Evolutionary conservation across 1,284 basidiomycete species (phyloP), one percentile per base, ranked within the genome.

Genomic region (Irpex sp.): DNA sequence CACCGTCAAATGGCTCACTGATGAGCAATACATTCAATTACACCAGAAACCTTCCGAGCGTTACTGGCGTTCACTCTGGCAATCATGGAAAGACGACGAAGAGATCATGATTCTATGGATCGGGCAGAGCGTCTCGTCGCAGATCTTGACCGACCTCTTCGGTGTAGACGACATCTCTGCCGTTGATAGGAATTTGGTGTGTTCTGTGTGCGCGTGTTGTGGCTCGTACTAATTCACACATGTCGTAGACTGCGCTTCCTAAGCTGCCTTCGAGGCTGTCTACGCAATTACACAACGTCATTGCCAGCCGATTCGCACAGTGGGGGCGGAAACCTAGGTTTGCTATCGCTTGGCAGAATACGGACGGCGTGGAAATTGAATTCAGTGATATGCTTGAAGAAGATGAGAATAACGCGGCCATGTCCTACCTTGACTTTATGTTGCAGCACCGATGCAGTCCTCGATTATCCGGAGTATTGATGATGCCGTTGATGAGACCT

Each of bases 311-410:
- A 56, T 81, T 85, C 58, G 65, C 73, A 3, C 83, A 88, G 64
- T 81, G 93, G n/a, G 78, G 80, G 14, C 86, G 88, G 7, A 76
- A 82, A 16, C 73, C 81, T 2, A 92, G 90, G 59, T 82, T 98
- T 63, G 77, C 88, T 45, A 81, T 98, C 56, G 93, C 93, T 0
- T 83, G 97, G 14, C 97, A 99, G 73, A 94, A 98, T 71, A 80
- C 94, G 71, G 97, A 99, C 72, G 96, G 88, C 9, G 82, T 87
- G 62, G 97, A 99, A 77, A 86, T 99, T 58, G 97, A 99, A 73
- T 96, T 96, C 69, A 94, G 91, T 65, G 97, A 99, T 78, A 92
- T 96, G 87, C 80, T 99, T 14, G 87, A 98, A 0, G 7, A 33
- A 33, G 28, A 33, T 33, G 28, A 33, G 28, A 33, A 33, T n/a